Evolutionary conservation across 192 early-diverging fungal genomes (phyloP), one percentile per base, ranked within the genome.

Genomic region (Umbelopsis ramanniana): DNA sequence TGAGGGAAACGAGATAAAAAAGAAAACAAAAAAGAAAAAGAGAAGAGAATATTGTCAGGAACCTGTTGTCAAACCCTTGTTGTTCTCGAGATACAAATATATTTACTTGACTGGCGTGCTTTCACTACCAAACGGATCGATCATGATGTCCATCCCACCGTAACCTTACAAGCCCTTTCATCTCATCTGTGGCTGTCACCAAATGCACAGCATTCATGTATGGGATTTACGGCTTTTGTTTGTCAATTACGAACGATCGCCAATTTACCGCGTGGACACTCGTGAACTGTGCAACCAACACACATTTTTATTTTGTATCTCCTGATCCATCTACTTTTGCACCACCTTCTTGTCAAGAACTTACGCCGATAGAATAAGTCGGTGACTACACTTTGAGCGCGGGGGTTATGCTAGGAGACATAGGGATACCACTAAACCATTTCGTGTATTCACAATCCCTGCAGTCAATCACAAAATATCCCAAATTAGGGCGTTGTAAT

Each of bases 231-330:
- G 17, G 33, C 14, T 17, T 63, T 37, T 29, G 24, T 37, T 63
- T 63, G 57, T 63, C 57, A 63, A 63, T 63, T 63, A 35, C 26
- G 19, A 29, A 37, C 14, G 57, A 63, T 63, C 57, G 57, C 12
- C 57, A 63, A 38, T 63, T 37, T 14, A 63, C 57, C 57, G 57
- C 57, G 57, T 63, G 57, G 57, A 63, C 29, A 63, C 57, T n/a
- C 57, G 26, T 63, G 57, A 29, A 19, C 33, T 37, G 57, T 63
- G 57, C 24, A 38, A 63, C 57, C 29, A 63, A 19, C 11, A 12
- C 40, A 38, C 26, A 37, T 35, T 63, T 63, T 37, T 19, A 26
- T 11, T 63, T 37, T 37, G 33, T 29, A 17, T 37, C 57, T 63
- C 57, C 57, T 63, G 57, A 63, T 29, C 10, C 33, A 63, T 29